Evolutionary conservation across 2,329 filamentous ascomycete genomes (phyloP), one percentile per base, ranked within the genome.

Genomic region (Fusarium begoniae): DNA sequence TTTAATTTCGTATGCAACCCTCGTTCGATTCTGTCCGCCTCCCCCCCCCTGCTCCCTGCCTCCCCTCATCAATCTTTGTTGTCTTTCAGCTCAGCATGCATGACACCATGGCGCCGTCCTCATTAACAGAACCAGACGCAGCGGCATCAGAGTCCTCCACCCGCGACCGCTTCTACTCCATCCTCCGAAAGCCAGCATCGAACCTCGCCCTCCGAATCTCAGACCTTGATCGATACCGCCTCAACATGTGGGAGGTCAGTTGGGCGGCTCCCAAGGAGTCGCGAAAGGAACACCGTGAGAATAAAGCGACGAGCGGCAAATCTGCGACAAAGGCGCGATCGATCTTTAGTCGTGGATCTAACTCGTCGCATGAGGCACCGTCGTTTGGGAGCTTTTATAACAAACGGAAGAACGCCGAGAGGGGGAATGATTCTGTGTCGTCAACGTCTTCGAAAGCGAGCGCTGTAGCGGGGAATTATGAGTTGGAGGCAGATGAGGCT

Each of bases 231-330:
- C 62, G 63, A 11, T 57, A 62, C 50, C 61, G 54, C 11, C 24
- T 40, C 30, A 76, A 55, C 24, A 76, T 76, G 74, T 76, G 74
- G 74, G 72, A 76, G 20, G 72, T 71, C 38, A 69, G 56, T 24
- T 76, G 74, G 74, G 69, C 15, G 30, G 67, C 45, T 57, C 69
- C 62, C 18, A 64, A 65, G 50, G 74, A 76, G 44, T 69, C 74
- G 1, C 66, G 66, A 37, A 73, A 66, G 47, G 74, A 76, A n/a
- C 72, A 68, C 35, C 72, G 66, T 8, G 72, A 76, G 28, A 73
- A 59, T 10, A 76, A 73, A 47, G 60, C 58, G 8, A 13, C 41
- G 10, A 41, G 30, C 10, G 40, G n/a, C 51, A 69, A 65, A 40
- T 17, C 18, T 22, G 30, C 48, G 22, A 38, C 28, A 5, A 70